phyloP scores from a whole-genome alignment of 2,329 filamentous ascomycete genomes.

The Pseudogymnoascus sp. region DNA sequence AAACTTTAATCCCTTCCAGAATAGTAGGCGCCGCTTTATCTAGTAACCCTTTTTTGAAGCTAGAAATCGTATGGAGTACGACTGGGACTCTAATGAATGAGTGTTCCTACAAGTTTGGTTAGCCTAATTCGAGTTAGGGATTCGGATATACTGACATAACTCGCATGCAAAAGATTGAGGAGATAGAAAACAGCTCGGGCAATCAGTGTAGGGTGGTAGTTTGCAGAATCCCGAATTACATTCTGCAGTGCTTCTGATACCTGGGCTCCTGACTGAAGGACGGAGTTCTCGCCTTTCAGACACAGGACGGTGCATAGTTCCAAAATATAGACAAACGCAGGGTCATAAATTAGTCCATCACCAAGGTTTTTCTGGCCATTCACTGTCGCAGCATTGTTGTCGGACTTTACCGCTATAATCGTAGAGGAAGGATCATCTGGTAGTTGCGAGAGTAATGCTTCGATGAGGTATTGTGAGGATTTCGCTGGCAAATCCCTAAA shows the following conservation, averaged over 20 bases:
- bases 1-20: slow-evolving; percentile 69
- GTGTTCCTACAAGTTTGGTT: slow-evolving; percentile 53
- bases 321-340: slow-evolving; percentile 79
- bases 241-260: slow-evolving; percentile 75
- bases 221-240: slow-evolving; percentile 69
- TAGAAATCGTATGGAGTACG: slow-evolving; percentile 83
- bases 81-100: slow-evolving; percentile 89
- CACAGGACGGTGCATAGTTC: slow-evolving; percentile 81
- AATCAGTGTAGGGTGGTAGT: slow-evolving; percentile 74
- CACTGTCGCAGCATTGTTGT: slow-evolving; percentile 57
- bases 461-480: slow-evolving; percentile 54
- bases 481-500: slow-evolving; percentile 52
- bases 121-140: slow-evolving; percentile 10
- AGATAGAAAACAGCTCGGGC: slow-evolving; percentile 83
- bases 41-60: slow-evolving; percentile 69
- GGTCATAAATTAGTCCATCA: slow-evolving; percentile 66
- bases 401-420: slow-evolving; percentile 86
- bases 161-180: slow-evolving; percentile 69
- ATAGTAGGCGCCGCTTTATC: slow-evolving; percentile 68
- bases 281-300: slow-evolving; percentile 64
- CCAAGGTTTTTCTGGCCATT: slow-evolving; percentile 50
- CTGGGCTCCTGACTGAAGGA: slow-evolving; percentile 65
- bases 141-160: slow-evolving; percentile 57
- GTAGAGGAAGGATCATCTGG: slow-evolving; percentile 75
- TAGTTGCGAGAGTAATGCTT: slow-evolving; percentile 71